Percentiles rank a stretch among this genome's conserved stretches.
Evolutionary conservation across 805 yeast genomes (phyloP).

Genomic region (Yarrowia divulgata): DNA sequence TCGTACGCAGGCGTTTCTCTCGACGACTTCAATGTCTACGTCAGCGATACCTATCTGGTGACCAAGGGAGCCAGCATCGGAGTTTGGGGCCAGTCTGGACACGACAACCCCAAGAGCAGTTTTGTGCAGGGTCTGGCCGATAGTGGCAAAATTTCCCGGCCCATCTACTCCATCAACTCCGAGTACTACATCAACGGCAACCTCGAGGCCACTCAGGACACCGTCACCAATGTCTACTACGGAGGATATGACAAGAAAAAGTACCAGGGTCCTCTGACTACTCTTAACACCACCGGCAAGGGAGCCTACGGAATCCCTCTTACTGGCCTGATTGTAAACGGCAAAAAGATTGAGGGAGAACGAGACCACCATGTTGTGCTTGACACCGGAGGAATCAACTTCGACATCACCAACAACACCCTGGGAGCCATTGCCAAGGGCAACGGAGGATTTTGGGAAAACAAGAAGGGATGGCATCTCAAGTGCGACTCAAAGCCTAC

Average conservation of each 20-base stretch:
- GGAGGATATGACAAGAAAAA: slow-evolving; percentile 1
- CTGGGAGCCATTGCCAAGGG: neutral
- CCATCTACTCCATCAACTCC: neutral
- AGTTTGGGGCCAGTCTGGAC: neutral
- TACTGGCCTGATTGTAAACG: neutral
- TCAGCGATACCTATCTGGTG: neutral
- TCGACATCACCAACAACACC: slow-evolving; percentile 7
- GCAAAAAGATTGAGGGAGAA: neutral
- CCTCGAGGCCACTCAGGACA: neutral
- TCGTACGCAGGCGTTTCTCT: neutral
- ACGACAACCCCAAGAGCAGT: neutral
- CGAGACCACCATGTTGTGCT: neutral
- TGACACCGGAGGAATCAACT: neutral
- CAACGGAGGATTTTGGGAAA: slow-evolving; percentile 5
- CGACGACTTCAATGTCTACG: slow-evolving; percentile 5
- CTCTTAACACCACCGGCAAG: neutral
- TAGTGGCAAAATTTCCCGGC: neutral
- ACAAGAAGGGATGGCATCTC: neutral
- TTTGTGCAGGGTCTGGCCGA: slow-evolving; percentile 8
- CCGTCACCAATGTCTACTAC: slow-evolving; percentile 2
- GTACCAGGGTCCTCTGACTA: slow-evolving; percentile 20
- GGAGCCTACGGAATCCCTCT: neutral
- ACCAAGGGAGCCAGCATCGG: neutral
- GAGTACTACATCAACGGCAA: slow-evolving; percentile 5
- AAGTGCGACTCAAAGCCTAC: neutral